Base-by-base conservation (phyloP, 495 filamentous ascomycete genomes). In the Penicillium salamii region DNA sequence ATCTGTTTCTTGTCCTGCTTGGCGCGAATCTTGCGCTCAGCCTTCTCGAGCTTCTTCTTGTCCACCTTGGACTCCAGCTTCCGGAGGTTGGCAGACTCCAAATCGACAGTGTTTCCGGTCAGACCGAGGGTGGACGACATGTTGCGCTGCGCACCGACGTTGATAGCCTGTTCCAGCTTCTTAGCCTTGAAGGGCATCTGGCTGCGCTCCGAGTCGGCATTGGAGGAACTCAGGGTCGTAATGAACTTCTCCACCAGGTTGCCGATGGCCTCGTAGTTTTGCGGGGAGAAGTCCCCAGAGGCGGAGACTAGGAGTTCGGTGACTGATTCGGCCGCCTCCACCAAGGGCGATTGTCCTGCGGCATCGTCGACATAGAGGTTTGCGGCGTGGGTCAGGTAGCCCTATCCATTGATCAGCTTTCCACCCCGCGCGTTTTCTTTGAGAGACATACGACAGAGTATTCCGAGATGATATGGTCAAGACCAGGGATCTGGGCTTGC, bases 21-120 rank as follows among this genome's bases (percentile, higher is more conserved):
- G 61, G 91, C 92, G 49, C 87, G 88, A 65, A 99, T 95, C 77
- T 99, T 99, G 29, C 88, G 79, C 71, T 99, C 93, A 7, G 93
- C 93, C 76, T 99, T 99, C 70, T 99, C 93, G 1, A 99, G 86
- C 78, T 99, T 99, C 85, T 97, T 99, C 67, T 85, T 83, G 71
- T 99, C 95, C 42, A 99, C 93, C 57, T 90, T 87, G 49, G 92
- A 97, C 72, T 99, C 93, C 19, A 99, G 86, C 76, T 97, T 97
- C 43, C 92, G 78, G 15, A 81, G 72, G 57, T 91, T 92, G 54
- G 90, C 90, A 31, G 93, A 93, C 66, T 99, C 93, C 36, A 99
- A 77, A 64, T 99, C 93, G 24, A 97, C 90, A 41, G 75, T 82
- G 15, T 83, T 87, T 44, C 86, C 88, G 17, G 91, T 83, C 19